Percentiles rank a stretch among this genome's conserved stretches.
phyloP scores from a whole-genome alignment of 495 filamentous ascomycete genomes.

The Lasiosphaeris hirsuta region DNA sequence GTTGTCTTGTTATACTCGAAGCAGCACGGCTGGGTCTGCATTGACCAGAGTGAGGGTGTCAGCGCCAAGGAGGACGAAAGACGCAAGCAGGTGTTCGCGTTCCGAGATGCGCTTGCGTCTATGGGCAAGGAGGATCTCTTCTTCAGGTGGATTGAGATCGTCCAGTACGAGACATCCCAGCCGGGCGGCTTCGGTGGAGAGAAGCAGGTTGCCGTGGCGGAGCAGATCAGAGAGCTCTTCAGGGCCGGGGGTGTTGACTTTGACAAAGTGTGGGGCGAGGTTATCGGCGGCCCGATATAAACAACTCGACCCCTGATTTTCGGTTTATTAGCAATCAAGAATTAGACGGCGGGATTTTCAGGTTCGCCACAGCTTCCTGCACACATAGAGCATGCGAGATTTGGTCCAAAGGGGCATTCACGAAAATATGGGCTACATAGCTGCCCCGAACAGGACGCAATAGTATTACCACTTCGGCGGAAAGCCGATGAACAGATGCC shows the following conservation, averaged over 20 bases:
- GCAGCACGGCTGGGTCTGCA: conserved; percentile 62
- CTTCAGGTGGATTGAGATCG: conserved; percentile 79
- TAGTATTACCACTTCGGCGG: too few species aligned
- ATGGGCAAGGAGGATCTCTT: conserved; percentile 82
- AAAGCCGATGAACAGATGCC: background rate
- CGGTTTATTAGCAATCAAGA: too few species aligned
- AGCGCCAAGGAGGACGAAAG: conserved; percentile 47
- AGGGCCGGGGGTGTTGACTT: conserved; percentile 68
- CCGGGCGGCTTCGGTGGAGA: conserved; percentile 71
- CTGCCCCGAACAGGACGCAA: background rate
- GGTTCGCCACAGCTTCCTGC: too few species aligned
- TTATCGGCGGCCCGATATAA: background rate
- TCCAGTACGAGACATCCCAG: conserved; percentile 74
- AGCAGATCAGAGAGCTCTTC: conserved; percentile 64
- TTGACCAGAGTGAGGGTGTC: conserved; percentile 49
- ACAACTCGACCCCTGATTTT: too few species aligned
- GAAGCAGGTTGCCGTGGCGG: conserved; percentile 60
- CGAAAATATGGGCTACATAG: background rate
- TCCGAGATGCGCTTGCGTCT: conserved; percentile 64
- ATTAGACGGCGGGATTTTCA: too few species aligned
- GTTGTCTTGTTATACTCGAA: conserved; percentile 64
- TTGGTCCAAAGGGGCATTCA: too few species aligned
- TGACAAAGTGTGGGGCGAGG: conserved; percentile 65
- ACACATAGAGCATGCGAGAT: too few species aligned
- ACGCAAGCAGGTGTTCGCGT: conserved; percentile 62